Conservation (phyloP, 2,329 filamentous ascomycete genomes). For the Alternaria dauci region DNA sequence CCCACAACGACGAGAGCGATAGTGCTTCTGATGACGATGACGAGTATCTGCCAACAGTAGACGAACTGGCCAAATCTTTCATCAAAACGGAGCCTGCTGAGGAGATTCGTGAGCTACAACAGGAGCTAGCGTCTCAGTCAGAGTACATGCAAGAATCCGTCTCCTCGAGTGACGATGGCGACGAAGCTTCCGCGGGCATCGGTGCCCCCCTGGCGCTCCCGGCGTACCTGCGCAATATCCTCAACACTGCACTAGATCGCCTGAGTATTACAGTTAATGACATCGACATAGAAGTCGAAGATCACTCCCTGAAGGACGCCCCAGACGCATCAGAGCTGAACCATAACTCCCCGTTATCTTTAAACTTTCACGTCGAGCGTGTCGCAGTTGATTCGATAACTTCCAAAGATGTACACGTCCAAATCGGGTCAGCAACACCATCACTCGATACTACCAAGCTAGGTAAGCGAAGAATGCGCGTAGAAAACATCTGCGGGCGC, state of each 20-base stretch:
- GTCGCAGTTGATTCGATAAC: conserved; percentile 72
- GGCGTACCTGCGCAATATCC: conserved; percentile 72
- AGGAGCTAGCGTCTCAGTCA: conserved; percentile 70
- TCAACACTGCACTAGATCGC: conserved; percentile 78
- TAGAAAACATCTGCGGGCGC: conserved; percentile 70
- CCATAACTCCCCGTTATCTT: conserved; percentile 64
- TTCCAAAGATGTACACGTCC: conserved; percentile 34
- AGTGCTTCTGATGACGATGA: conserved; percentile 43
- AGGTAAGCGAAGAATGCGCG: conserved; percentile 70
- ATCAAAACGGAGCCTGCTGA: conserved; percentile 73
- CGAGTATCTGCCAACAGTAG: conserved; percentile 68
- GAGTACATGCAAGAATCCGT: conserved; percentile 70
- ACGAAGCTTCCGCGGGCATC: conserved; percentile 70
- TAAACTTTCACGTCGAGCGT: conserved; percentile 71
- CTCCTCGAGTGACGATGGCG: conserved; percentile 67
- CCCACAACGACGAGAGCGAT: conserved; percentile 25
- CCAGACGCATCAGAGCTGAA: conserved; percentile 61
- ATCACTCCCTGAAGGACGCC: conserved; percentile 58
- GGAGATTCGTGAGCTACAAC: conserved; percentile 73
- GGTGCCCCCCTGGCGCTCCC: conserved; percentile 75
- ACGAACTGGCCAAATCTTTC: conserved; percentile 80
- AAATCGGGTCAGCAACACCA: conserved; percentile 26
- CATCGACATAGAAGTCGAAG: conserved; percentile 72
- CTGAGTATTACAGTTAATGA: conserved; percentile 71
- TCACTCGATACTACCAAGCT: conserved; percentile 57